phyloP scores from a whole-genome alignment of 257 asterid species.

The Phtheirospermum japonicum region DNA sequence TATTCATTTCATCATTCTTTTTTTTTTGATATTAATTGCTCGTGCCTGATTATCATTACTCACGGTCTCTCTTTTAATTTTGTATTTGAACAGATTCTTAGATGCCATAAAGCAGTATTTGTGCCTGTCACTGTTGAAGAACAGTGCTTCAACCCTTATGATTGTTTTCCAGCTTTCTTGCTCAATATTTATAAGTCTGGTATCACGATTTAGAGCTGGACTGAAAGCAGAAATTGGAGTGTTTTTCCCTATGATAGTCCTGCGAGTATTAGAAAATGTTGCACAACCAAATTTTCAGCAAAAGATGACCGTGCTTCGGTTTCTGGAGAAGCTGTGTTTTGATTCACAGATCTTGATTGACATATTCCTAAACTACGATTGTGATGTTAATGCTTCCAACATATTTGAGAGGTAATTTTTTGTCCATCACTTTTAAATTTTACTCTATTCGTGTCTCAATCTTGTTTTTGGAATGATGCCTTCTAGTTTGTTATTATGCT shows the following conservation, averaged over 20 bases:
- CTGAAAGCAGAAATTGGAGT: conserved; percentile 97
- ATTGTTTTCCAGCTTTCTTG: conserved; percentile 99
- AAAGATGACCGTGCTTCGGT: conserved; percentile 95
- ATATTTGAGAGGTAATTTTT: conserved; percentile 85
- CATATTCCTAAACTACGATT: conserved; percentile 96
- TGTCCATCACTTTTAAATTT: conserved; percentile 20
- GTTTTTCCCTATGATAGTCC: conserved; percentile 97
- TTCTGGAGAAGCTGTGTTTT: conserved; percentile 82
- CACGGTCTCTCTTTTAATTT: conserved; percentile 21
- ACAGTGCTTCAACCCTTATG: conserved; percentile 93
- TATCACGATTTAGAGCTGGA: conserved; percentile 95
- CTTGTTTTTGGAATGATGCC: conserved; percentile 21
- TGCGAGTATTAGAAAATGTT: conserved; percentile 90
- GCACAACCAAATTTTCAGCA: conserved; percentile 97
- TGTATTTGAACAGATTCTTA: conserved; percentile 63
- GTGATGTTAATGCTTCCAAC: conserved; percentile 99
- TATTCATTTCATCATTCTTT: not conserved
- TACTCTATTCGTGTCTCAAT: conserved; percentile 16
- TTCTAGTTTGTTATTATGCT: conserved; percentile 21
- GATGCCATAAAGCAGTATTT: conserved; percentile 98
- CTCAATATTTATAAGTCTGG: conserved; percentile 92
- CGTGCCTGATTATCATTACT: conserved; percentile 22
- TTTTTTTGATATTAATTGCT: conserved; percentile 13
- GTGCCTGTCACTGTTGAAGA: conserved; percentile 92
- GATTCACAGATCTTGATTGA: conserved; percentile 97